phyloP scores from a whole-genome alignment of 176 grass and related monocot species.

The Oryza nivara region DNA sequence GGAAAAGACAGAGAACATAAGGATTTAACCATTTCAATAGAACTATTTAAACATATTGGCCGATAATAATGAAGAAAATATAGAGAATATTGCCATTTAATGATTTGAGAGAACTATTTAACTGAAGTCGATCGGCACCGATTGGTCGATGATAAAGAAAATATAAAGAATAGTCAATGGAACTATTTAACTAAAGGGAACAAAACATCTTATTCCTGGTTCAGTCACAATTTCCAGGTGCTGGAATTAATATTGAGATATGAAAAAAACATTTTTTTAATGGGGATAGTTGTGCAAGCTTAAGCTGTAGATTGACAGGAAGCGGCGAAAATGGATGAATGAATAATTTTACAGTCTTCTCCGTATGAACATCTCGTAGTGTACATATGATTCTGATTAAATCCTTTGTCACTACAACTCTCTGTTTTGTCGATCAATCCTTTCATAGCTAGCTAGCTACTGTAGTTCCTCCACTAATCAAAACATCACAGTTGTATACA shows the following conservation, averaged over 20 bases:
- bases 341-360: not conserved
- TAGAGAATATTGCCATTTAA: no score
- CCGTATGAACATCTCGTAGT: not conserved
- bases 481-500: not conserved
- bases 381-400: not conserved
- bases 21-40: no score
- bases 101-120: no score
- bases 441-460: not conserved
- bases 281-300: not conserved
- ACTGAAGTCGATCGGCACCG: no score
- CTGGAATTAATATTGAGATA: not conserved
- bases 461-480: not conserved
- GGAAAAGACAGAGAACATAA: accelerated
- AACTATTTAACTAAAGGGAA: not conserved
- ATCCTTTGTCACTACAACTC: not conserved
- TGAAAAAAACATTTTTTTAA: not conserved
- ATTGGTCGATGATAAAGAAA: no score
- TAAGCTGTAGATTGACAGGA: not conserved
- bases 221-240: not conserved
- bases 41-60: no score
- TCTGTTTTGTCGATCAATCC: not conserved
- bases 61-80: no score
- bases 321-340: not conserved
- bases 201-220: not conserved
- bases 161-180: no score